A percentile compares a stretch with the other conserved stretches of the same genome.
Evolutionary conservation across 192 early-diverging fungal species (phyloP).

Genomic region (Coemansia sp.): DNA sequence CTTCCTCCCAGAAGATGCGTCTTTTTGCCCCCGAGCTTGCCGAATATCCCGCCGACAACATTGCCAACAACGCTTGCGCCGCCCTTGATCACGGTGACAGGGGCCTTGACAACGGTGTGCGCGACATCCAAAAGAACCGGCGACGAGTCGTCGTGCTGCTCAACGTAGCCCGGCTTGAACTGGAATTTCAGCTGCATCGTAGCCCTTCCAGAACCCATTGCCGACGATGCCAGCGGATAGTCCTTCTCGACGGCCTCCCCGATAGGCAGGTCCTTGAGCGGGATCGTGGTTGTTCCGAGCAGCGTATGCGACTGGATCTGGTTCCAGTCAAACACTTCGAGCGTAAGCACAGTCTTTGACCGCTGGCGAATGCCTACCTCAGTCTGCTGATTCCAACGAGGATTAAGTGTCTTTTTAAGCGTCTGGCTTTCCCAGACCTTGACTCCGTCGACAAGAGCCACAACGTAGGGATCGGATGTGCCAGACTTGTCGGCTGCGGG

Average conservation of each 20-base stretch:
- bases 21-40: constrained; percentile 47
- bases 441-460: constrained; percentile 64
- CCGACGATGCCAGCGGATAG: constrained; percentile 40
- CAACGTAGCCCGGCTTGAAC: constrained; percentile 62
- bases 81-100: constrained; percentile 59
- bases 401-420: constrained; percentile 73
- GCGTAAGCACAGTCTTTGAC: constrained; percentile 56
- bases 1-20: constrained; percentile 21
- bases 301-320: constrained; percentile 64
- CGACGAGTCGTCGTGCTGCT: constrained; percentile 56
- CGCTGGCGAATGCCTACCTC: constrained; percentile 61
- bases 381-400: constrained; percentile 68
- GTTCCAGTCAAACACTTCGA: constrained; percentile 80
- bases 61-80: constrained; percentile 55
- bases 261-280: constrained; percentile 59
- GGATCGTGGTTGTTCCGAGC: constrained; percentile 58
- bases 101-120: constrained; percentile 60
- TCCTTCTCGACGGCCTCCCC: constrained; percentile 50
- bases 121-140: constrained; percentile 59
- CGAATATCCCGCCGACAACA: constrained; percentile 43
- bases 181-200: constrained; percentile 58
- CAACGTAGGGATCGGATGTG: constrained; percentile 71
- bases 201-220: constrained; percentile 30
- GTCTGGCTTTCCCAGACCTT: constrained; percentile 69
- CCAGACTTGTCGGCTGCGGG: constrained; percentile 72